Evolutionary conservation across 2,329 filamentous ascomycete species (phyloP).

Genomic region (Calonectria honghensis): DNA sequence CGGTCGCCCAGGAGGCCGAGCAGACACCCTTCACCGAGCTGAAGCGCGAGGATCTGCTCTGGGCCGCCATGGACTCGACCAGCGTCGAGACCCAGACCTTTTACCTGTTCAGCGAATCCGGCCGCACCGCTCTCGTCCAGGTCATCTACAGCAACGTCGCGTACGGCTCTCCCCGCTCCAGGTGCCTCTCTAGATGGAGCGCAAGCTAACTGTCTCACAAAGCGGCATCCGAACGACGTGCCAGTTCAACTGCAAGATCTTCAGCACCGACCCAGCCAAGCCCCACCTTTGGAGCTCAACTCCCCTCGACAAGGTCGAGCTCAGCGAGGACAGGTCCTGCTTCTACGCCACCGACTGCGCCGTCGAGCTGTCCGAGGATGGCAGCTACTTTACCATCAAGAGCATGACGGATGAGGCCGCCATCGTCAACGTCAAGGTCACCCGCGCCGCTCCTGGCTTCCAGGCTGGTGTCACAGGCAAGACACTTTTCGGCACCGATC

Average conservation of each 20-base stretch:
- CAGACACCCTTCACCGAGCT: conserved; percentile 87
- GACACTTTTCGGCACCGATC: conserved; percentile 90
- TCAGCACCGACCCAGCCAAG: conserved; percentile 83
- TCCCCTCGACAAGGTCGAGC: conserved; percentile 84
- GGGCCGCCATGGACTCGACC: conserved; percentile 87
- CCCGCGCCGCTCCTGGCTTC: conserved; percentile 85
- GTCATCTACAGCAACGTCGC: conserved; percentile 98
- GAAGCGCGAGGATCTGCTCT: conserved; percentile 86
- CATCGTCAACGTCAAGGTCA: conserved; percentile 90
- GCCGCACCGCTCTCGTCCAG: conserved; percentile 86
- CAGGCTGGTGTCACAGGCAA: conserved; percentile 89
- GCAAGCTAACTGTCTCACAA: conserved; percentile 48
- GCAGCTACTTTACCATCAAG: conserved; percentile 90
- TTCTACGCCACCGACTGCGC: conserved; percentile 93
- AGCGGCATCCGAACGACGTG: conserved; percentile 92
- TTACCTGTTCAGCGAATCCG: conserved; percentile 88
- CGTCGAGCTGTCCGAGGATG: conserved; percentile 89
- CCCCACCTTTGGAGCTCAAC: conserved; percentile 90
- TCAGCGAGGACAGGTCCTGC: conserved; percentile 87
- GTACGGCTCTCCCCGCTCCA: conserved; percentile 71
- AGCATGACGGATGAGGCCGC: conserved; percentile 87
- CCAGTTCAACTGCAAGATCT: conserved; percentile 97
- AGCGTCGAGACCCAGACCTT: conserved; percentile 96
- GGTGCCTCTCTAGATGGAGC: conserved; percentile 7
- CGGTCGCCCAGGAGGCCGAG: conserved; percentile 88